Evolutionary conservation across 2,329 filamentous ascomycete genomes (phyloP), one percentile per base, ranked within the genome.

Genomic region (Pestalotiopsis sp.): DNA sequence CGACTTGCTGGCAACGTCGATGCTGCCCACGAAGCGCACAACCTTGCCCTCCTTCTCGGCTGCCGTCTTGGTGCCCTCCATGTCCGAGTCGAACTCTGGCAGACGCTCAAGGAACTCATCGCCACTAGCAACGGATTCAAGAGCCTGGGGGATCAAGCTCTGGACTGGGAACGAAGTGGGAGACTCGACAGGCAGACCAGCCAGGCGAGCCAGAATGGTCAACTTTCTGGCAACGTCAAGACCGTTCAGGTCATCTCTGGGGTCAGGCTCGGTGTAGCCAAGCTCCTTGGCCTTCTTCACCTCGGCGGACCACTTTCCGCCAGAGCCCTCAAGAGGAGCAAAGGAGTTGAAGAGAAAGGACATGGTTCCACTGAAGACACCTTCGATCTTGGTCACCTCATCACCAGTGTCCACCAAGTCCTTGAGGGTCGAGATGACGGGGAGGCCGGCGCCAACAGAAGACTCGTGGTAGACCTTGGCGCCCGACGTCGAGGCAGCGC

Each of bases 311-410:
- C 97, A 99, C 77, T 91, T 90, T 66, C 93, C 93, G 41, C 92
- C 93, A 25, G 86, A 84, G 4, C 92, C 92, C 64, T 90, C 88
- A 2, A 91, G 90, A 0, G 96, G 96, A 63, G 95, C 94, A 80
- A 98, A 99, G 25, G 90, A 95, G 86, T 98, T 98, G 90, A 99
- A 98, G 56, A 99, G 87, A 86, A 98, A 99, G 52, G 93, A 97
- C 90, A 99, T 95, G 67, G 96, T 99, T 72, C 96, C 96, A 70
- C 93, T 97, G 83, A 99, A 98, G 65, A 99, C 95, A 73, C 96
- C 96, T 83, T 98, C 95, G 74, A 99, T 97, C 82, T 92, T 95
- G 67, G 89, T 94, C 4, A 99, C 92, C 78, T 93, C 87, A 78
- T 99, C 96, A 57, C 96, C 96, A 1, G 96, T 99, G 71, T 95